A percentile compares a stretch with the other conserved stretches of the same genome.
phyloP scores from a whole-genome alignment of 2,329 filamentous ascomycete species.

The Claviceps paspali region DNA sequence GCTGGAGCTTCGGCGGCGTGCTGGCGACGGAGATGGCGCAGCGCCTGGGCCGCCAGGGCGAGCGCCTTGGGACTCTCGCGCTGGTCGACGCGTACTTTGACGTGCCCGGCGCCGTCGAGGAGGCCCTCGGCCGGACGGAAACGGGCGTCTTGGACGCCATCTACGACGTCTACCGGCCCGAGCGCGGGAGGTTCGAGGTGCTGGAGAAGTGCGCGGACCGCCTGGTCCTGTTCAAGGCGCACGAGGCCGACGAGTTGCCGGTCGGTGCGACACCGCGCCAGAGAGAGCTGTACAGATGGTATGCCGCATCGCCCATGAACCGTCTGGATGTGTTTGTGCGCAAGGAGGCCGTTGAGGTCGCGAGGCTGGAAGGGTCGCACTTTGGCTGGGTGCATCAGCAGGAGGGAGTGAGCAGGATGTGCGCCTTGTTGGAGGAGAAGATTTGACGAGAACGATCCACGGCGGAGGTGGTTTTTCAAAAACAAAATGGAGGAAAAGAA shows the following conservation, averaged over 20 bases:
- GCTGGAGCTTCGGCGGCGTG: neutral
- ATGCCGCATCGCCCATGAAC: neutral
- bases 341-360: neutral
- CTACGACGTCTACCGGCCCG: neutral
- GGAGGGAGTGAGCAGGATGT: neutral
- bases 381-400: neutral
- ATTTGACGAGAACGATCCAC: too few relatives aligned
- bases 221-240: neutral
- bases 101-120: neutral
- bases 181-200: neutral
- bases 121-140: neutral
- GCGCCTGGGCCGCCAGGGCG: neutral
- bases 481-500: too few relatives aligned
- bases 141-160: neutral
- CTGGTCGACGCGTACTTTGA: constrained; percentile 2
- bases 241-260: neutral
- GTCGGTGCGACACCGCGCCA: neutral
- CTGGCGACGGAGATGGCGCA: constrained; percentile 1
- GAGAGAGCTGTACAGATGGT: neutral
- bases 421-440: neutral
- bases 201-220: neutral
- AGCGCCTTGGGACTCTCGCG: neutral
- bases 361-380: neutral
- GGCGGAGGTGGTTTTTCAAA: too few relatives aligned
- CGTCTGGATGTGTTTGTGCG: neutral